A percentile compares a stretch with the other conserved stretches of the same genome.
phyloP scores from a whole-genome alignment of 1,284 basidiomycete species.

The Hymenochaete sp. region DNA sequence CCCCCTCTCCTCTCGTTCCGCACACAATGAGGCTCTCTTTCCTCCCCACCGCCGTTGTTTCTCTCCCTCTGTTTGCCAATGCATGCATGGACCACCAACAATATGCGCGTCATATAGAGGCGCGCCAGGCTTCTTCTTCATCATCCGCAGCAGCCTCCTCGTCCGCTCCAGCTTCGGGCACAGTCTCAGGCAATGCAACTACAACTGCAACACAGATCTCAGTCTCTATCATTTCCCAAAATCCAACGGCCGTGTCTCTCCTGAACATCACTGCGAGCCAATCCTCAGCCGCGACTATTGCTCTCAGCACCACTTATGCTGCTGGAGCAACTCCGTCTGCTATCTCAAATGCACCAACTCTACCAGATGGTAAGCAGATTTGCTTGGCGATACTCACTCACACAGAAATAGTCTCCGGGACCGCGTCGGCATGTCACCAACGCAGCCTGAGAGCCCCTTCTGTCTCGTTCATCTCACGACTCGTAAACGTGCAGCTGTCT shows the following conservation, averaged over 20 bases:
- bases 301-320: conserved; percentile 30
- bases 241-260: conserved; percentile 53
- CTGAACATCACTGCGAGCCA: conserved; percentile 36
- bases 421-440: too few relatives aligned
- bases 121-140: conserved; percentile 23
- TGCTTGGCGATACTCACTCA: not conserved
- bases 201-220: conserved; percentile 29
- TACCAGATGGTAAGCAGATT: conserved; percentile 26
- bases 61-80: conserved; percentile 27
- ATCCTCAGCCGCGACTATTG: conserved; percentile 31
- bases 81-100: conserved; percentile 22
- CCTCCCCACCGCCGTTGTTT: conserved; percentile 19
- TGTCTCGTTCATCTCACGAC: not conserved
- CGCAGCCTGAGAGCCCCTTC: not conserved
- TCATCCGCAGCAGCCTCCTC: conserved; percentile 1
- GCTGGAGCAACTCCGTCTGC: conserved; percentile 26
- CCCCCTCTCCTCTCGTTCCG: conserved; percentile 19
- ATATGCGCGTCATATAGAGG: conserved; percentile 18
- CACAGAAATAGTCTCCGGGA: too few relatives aligned
- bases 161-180: conserved; percentile 16
- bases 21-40: conserved; percentile 20
- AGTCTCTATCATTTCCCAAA: conserved; percentile 39
- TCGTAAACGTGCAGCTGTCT: not conserved
- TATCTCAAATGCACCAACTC: conserved; percentile 29
- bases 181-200: conserved; percentile 21